phyloP scores from a whole-genome alignment of 2,329 filamentous ascomycete species.

The Anthostomella pinea region DNA sequence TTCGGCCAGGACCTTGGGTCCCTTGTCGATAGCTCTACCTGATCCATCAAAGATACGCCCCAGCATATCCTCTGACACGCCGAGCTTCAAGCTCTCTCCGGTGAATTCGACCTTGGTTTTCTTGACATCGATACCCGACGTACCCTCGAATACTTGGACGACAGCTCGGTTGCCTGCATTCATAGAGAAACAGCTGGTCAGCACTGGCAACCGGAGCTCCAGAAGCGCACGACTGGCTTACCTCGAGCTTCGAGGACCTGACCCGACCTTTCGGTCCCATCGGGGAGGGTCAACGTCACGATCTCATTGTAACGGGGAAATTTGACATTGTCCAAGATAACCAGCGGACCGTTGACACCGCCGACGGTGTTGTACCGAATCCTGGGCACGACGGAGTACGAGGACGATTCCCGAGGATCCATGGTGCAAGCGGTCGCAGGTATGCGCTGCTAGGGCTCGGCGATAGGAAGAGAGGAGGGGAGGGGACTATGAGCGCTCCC shows the following conservation, averaged over 20 bases:
- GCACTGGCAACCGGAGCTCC: slow-evolving; percentile 5
- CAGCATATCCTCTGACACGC: slow-evolving; percentile 99
- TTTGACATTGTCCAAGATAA: slow-evolving; percentile 99
- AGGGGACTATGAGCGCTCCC: too few relatives aligned
- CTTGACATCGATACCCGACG: slow-evolving; percentile 96
- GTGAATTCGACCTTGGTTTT: slow-evolving; percentile 99
- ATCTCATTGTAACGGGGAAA: slow-evolving; percentile 97
- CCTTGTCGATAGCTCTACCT: slow-evolving; percentile 96
- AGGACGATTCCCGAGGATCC: slow-evolving; percentile 58
- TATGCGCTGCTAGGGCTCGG: too few relatives aligned
- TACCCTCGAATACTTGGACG: slow-evolving; percentile 98
- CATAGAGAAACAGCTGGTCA: slow-evolving; percentile 22
- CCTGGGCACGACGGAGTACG: slow-evolving; percentile 58
- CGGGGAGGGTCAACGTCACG: slow-evolving; percentile 89
- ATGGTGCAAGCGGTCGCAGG: slow-evolving; percentile 24
- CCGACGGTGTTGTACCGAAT: slow-evolving; percentile 97
- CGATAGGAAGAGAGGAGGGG: too few relatives aligned
- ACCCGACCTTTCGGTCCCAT: slow-evolving; percentile 89
- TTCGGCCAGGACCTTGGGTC: slow-evolving; percentile 94
- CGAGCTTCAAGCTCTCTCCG: slow-evolving; percentile 94
- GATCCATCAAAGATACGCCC: slow-evolving; percentile 98
- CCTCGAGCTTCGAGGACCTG: slow-evolving; percentile 98
- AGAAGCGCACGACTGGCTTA: slow-evolving; percentile 38
- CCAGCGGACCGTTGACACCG: slow-evolving; percentile 95
- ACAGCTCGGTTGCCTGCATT: slow-evolving; percentile 84